Base-by-base conservation (phyloP, 2,329 filamentous ascomycete genomes). In the Pleoardoris graminearum region DNA sequence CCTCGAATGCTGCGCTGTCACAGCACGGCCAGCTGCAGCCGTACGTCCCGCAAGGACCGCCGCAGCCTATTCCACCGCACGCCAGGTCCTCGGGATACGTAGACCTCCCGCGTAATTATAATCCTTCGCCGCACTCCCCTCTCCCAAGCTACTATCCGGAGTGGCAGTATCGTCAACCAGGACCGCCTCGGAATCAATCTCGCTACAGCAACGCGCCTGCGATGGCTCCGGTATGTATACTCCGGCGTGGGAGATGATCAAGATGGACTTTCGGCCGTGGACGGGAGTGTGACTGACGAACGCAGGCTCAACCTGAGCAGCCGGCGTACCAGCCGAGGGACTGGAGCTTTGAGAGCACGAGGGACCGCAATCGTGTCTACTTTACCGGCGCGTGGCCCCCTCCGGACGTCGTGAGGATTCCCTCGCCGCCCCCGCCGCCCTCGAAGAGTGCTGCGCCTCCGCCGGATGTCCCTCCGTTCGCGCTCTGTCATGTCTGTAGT, bases 401-500 rank as follows among this genome's bases (percentile, higher is more conserved):
- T 29, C 37, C 47, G n/a, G 53, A 41, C 5, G 43, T 48, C 2
- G 52, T 54, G 39, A 45, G 42, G 14, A 29, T 27, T 8, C 48
- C 50, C 10, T 49, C 51, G 12, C 53, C 60, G n/a, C 25, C n/a
- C n/a, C 41, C 41, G n/a, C 32, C 33, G 11, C 50, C 50, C 17
- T 55, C 55, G 41, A 45, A 22, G 29, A 37, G 54, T 14, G 51
- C 56, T 35, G 59, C 55, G 44, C 50, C 60, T 10, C 44, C 55
- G 17, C 59, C 67, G 10, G 62, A 65, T 21, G 61, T 67, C 10
- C 50, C 66, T 36, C 43, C 33, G n/a, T 22, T 37, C 7, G 44
- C 44, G 42, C 53, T 65, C 27, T 72, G 67, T 46, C 72, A 74
- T 57, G 68, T 65, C 7, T 75, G 72, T 52, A 68, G 62, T 23